Evolutionary conservation across 768 basidiomycete genomes (phyloP), one percentile per base, ranked within the genome.

Genomic region (Pleurotus ostreatus): DNA sequence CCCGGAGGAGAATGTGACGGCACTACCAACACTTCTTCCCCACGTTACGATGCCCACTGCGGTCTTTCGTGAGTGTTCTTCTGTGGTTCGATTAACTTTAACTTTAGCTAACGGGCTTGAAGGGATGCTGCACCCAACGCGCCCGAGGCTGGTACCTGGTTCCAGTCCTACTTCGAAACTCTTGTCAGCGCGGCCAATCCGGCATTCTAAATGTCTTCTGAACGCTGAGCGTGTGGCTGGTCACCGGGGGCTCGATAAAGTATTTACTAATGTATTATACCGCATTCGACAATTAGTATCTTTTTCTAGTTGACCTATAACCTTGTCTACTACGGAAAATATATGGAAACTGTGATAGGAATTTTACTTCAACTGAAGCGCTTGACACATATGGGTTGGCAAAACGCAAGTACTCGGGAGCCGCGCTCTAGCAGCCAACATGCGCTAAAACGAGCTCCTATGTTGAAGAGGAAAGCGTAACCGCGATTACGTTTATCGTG

Each of bases 1-100:
- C 83, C 84, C 39, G 83, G 83, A 76, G 83, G 84, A 62, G 83
- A 85, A 70, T 81, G 76, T 60, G 84, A 85, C 62, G 83, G 84
- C 62, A 85, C 84, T 34, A 77, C 72, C 58, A 76, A 85, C 74
- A 75, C 72, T 47, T 78, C 79, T 13, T 70, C 83, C 20, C 63
- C 74, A 12, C 77, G 82, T 49, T 84, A 73, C 66, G 83, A 85
- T 61, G 65, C 71, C 20, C 74, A 78, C 61, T 83, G 82, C 62
- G 73, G 72, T 49, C 68, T 64, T 56, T 67, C 71, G 80, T 82
- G 63, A 65, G 78, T 75, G 18, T 41, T 51, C 15, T 44, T n/a
- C 39, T 13, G 16, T 22, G 44, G 15, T 25, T n/a, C 46, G 16
- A 34, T 54, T 56, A 48, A 49, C 55, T 8, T 54, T 56, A 48